Percentiles rank a stretch among this genome's conserved stretches.
phyloP scores from a whole-genome alignment of 768 basidiomycete genomes.

The Hysterangium stoloniferum region DNA sequence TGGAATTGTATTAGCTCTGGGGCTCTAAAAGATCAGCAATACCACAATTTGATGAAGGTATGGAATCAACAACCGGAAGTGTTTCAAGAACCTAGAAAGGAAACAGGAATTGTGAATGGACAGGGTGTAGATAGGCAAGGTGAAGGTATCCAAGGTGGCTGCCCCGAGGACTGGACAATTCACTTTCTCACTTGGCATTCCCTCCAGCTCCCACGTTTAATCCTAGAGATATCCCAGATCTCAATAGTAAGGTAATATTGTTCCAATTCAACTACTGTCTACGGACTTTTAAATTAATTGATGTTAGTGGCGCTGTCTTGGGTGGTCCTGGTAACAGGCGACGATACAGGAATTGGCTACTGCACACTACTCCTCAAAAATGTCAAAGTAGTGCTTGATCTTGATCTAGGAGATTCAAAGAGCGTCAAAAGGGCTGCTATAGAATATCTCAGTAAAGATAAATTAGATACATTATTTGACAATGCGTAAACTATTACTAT shows the following conservation, averaged over 20 bases:
- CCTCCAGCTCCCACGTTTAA: background rate
- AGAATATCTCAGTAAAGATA: conserved; percentile 5
- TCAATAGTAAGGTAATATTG: background rate
- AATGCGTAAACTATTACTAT: conserved; percentile 13
- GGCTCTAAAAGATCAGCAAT: too few relatives aligned
- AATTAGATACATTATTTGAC: conserved; percentile 9
- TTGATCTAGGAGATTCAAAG: conserved; percentile 1
- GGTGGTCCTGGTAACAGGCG: conserved; percentile 27
- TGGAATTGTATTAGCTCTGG: too few relatives aligned
- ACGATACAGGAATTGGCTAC: conserved; percentile 43
- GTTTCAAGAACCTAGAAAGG: too few relatives aligned
- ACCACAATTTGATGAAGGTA: too few relatives aligned
- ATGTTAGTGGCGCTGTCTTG: too few relatives aligned
- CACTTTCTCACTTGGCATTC: background rate
- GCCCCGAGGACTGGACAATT: too few relatives aligned
- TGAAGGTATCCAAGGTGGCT: too few relatives aligned
- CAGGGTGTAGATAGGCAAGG: too few relatives aligned
- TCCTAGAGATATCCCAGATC: background rate
- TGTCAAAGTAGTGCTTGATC: conserved; percentile 41
- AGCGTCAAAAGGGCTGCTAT: conserved; percentile 10
- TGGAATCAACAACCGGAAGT: too few relatives aligned
- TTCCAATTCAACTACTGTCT: background rate
- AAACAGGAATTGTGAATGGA: too few relatives aligned
- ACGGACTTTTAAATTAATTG: background rate
- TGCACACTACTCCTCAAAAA: conserved; percentile 37